A percentile compares a stretch with the other conserved stretches of the same genome.
Conservation (phyloP, 129 eudicot species). For the Daucus carota region DNA sequence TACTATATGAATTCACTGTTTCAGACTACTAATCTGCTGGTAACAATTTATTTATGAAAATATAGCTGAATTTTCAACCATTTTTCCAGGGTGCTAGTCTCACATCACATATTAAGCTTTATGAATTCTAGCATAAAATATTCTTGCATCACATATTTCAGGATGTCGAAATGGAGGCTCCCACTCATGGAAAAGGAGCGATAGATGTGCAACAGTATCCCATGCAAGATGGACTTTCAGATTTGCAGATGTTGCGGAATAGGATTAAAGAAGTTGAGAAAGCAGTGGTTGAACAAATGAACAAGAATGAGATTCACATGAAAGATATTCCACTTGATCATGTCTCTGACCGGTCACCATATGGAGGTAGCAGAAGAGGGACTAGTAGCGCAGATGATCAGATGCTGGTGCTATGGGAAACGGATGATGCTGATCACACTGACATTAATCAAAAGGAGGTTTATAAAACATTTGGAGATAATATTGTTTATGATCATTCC, state of each 20-base stretch:
- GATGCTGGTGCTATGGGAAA: constrained; percentile 82
- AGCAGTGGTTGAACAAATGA: constrained; percentile 38
- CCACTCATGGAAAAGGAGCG: constrained; percentile 18
- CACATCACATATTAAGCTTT: background rate
- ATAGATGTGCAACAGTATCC: constrained; percentile 18
- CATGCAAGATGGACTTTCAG: constrained; percentile 30
- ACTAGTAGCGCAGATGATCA: constrained; percentile 41
- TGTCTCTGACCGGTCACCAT: constrained; percentile 35
- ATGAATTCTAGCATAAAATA: background rate
- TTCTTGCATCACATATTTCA: constrained; percentile 21
- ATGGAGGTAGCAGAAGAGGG: constrained; percentile 39
- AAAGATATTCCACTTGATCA: constrained; percentile 92
- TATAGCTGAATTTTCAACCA: too few relatives aligned
- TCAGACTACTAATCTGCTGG: too few relatives aligned
- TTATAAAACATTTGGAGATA: constrained; percentile 28
- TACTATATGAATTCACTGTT: too few relatives aligned
- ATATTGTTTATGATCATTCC: constrained; percentile 17
- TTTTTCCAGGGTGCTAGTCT: background rate
- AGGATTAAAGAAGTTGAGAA: constrained; percentile 62
- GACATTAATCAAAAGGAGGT: constrained; percentile 27
- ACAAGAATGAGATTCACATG: constrained; percentile 41
- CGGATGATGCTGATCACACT: constrained; percentile 35
- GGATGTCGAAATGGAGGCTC: constrained; percentile 32
- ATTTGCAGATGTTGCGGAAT: constrained; percentile 50
- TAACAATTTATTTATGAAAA: too few relatives aligned